Conservation (phyloP, 106 monocot species). For the Phalaenopsis aphrodite region DNA sequence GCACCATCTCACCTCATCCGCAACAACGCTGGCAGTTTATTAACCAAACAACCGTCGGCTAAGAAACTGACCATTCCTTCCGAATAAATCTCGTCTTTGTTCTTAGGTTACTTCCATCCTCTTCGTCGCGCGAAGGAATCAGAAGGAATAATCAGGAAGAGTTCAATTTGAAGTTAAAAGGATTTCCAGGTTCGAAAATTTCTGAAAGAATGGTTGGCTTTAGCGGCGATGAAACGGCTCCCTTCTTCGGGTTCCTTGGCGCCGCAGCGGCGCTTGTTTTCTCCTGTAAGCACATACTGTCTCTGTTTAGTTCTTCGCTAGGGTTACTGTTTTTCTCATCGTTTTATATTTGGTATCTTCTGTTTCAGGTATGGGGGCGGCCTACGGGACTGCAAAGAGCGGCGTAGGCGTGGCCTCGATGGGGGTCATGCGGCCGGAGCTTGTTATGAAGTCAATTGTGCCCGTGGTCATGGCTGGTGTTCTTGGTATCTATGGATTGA, state of each 20-base stretch:
- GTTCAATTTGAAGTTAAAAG: not conserved
- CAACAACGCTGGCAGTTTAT: not conserved
- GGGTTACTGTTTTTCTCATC: not conserved
- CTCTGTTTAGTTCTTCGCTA: not conserved
- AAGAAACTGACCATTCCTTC: not conserved
- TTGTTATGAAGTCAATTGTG: constrained; percentile 54
- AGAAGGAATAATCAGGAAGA: not conserved
- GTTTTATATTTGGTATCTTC: not conserved
- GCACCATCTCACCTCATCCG: no score
- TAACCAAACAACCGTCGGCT: not conserved
- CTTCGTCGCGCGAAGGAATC: not conserved
- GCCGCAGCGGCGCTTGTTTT: constrained; percentile 70
- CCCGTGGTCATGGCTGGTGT: constrained; percentile 37
- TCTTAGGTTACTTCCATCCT: not conserved
- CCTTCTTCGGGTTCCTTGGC: constrained; percentile 72
- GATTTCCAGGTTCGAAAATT: not conserved
- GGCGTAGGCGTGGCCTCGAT: constrained; percentile 56
- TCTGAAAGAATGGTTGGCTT: constrained; percentile 17
- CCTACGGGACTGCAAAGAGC: constrained; percentile 34
- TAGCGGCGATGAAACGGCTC: constrained; percentile 67
- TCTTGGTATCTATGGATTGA: constrained; percentile 50
- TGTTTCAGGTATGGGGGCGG: constrained; percentile 29
- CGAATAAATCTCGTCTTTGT: not conserved
- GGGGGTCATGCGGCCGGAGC: constrained; percentile 64
- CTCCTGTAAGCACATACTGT: constrained; percentile 33